These are phyloP conservation scores for Botrytis sinoallii DNA, from an alignment of 2,329 filamentous ascomycete genomes.

Conservation along the genomic window DNA sequence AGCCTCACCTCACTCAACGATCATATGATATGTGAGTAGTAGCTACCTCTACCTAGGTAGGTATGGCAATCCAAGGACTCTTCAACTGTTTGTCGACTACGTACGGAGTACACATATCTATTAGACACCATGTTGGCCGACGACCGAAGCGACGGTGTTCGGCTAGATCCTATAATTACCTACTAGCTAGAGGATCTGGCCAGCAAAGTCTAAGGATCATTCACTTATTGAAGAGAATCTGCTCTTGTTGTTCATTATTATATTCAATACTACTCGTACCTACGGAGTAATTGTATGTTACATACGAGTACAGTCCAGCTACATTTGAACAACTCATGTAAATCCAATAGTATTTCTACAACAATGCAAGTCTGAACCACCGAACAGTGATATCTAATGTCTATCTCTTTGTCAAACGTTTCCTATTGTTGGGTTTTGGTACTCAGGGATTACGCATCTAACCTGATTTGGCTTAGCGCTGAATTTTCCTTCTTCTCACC, in stretches of 20 bases:
- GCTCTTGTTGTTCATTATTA: neutral
- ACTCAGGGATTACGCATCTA: neutral
- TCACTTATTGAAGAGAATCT: neutral
- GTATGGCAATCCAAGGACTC: neutral
- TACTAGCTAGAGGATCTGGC: neutral
- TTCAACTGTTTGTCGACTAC: neutral
- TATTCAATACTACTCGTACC: neutral
- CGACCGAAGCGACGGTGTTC: neutral
- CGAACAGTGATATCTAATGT: neutral
- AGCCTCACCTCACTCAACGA: neutral
- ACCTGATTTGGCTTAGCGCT: neutral
- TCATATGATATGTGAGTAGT: neutral
- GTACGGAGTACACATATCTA: neutral
- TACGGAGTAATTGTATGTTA: neutral
- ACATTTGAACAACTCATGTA: neutral
- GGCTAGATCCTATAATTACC: neutral
- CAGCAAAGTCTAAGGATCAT: neutral
- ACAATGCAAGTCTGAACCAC: neutral
- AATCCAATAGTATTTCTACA: neutral
- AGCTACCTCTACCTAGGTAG: neutral
- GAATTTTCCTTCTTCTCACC: constrained; percentile 16
- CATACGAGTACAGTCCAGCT: neutral
- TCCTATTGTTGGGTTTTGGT: constrained; percentile 3
- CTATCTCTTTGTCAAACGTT: constrained; percentile 2
- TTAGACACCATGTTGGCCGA: neutral